A percentile compares a stretch with the other conserved stretches of the same genome.
phyloP scores from a whole-genome alignment of 108 stramenopile genomes.

The Nannochloropsis granulata region DNA sequence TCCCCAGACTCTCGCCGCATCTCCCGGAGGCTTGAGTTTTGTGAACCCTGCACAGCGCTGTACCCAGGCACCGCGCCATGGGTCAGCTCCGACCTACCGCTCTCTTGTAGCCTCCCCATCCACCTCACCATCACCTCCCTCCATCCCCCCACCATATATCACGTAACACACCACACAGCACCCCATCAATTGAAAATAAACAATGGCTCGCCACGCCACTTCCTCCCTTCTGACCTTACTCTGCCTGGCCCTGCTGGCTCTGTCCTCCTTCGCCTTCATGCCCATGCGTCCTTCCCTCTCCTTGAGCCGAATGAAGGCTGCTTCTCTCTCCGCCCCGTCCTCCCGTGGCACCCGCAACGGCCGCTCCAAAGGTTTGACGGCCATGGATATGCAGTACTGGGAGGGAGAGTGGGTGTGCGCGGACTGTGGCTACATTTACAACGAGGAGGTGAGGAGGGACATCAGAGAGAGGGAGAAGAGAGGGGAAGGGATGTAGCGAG shows the following conservation, averaged over 20 bases:
- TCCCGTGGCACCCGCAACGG: not conserved
- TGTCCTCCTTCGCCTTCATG: not conserved
- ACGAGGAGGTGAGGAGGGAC: conserved; percentile 52
- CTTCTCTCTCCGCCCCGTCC: not conserved
- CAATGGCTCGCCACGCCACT: not conserved
- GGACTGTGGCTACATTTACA: conserved; percentile 94
- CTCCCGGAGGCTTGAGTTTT: too few species aligned
- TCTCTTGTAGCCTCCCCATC: too few species aligned
- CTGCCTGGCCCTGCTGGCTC: not conserved
- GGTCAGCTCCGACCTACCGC: too few species aligned
- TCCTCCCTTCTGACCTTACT: not conserved
- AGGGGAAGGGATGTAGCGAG: conserved; percentile 35
- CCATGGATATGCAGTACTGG: conserved; percentile 60
- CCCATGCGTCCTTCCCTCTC: not conserved
- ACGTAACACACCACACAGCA: too few species aligned
- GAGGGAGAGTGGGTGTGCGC: conserved; percentile 95
- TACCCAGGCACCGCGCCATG: too few species aligned
- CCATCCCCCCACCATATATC: too few species aligned
- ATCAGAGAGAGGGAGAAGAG: not conserved
- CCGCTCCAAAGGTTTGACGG: conserved; percentile 22
- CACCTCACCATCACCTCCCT: too few species aligned
- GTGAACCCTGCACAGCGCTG: too few species aligned
- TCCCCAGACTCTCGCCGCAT: too few species aligned
- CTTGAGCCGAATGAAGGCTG: not conserved
- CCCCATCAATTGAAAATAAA: not conserved